Evolutionary conservation across 1,139 yeast genomes (phyloP).

Genomic region (Hyphopichia pseudoburtonii): DNA sequence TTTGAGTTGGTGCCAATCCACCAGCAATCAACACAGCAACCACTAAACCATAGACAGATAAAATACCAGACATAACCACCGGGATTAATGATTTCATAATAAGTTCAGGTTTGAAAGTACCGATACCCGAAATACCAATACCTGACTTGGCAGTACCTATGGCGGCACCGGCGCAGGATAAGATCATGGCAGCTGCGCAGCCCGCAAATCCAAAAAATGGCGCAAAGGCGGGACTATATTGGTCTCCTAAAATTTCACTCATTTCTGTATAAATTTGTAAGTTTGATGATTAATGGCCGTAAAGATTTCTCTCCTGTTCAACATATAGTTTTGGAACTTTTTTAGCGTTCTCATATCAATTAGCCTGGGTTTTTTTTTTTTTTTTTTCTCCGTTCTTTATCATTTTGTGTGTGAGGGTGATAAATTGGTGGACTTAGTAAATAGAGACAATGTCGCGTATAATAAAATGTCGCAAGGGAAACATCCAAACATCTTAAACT

Average conservation of each 20-base stretch:
- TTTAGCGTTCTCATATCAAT: too few relatives aligned
- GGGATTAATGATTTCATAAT: constrained; percentile 87
- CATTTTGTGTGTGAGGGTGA: too few relatives aligned
- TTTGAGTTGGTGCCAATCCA: constrained; percentile 72
- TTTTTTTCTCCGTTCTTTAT: too few relatives aligned
- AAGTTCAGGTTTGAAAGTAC: constrained; percentile 80
- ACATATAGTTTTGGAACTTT: too few relatives aligned
- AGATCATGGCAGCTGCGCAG: constrained; percentile 87
- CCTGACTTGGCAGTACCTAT: constrained; percentile 99
- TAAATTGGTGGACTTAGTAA: too few relatives aligned
- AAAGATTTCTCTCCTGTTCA: too few relatives aligned
- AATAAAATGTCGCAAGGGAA: neutral
- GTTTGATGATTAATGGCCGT: too few relatives aligned
- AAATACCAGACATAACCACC: constrained; percentile 97
- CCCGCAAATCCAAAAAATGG: constrained; percentile 96
- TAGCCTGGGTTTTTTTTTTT: too few relatives aligned
- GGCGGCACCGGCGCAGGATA: constrained; percentile 95
- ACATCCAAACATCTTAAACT: neutral
- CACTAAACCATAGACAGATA: constrained; percentile 93
- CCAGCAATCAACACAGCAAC: constrained; percentile 96
- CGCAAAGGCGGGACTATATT: constrained; percentile 82
- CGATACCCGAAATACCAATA: constrained; percentile 91
- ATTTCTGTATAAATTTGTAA: constrained; percentile 16
- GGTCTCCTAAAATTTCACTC: constrained; percentile 43
- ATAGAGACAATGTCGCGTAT: too few relatives aligned